These are phyloP conservation scores for Aspergillus egyptiacus DNA, from an alignment of 495 filamentous ascomycete genomes.

Conservation along the genomic window DNA sequence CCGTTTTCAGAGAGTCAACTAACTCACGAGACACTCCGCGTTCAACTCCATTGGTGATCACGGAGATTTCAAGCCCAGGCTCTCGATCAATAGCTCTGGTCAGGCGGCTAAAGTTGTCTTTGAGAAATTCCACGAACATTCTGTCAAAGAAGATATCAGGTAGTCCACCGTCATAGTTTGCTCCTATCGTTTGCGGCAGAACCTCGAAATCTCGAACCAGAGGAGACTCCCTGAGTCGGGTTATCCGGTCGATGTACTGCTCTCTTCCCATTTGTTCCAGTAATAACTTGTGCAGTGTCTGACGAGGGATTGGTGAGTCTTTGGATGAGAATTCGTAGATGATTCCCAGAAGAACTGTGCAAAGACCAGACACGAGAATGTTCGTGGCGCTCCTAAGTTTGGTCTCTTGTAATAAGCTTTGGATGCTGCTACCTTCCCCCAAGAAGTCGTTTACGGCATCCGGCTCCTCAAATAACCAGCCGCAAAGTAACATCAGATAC, in stretches of 20 bases:
- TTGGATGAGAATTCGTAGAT: slow-evolving; percentile 97
- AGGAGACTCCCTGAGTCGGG: slow-evolving; percentile 70
- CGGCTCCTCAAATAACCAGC: slow-evolving; percentile 89
- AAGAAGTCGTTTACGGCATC: slow-evolving; percentile 91
- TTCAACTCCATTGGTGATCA: slow-evolving; percentile 70
- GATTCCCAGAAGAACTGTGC: slow-evolving; percentile 76
- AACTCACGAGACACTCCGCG: slow-evolving; percentile 79
- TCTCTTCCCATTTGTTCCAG: slow-evolving; percentile 76
- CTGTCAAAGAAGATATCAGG: slow-evolving; percentile 84
- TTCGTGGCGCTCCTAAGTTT: slow-evolving; percentile 53
- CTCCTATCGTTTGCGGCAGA: slow-evolving; percentile 59
- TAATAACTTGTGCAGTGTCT: slow-evolving; percentile 75
- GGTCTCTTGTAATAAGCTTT: slow-evolving; percentile 72
- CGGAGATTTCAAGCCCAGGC: slow-evolving; percentile 75
- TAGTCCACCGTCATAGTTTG: slow-evolving; percentile 51
- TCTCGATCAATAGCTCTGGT: slow-evolving; percentile 85
- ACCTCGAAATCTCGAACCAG: slow-evolving; percentile 89
- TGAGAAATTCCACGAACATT: slow-evolving; percentile 87
- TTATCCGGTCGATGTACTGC: slow-evolving; percentile 81
- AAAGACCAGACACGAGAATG: slow-evolving; percentile 72
- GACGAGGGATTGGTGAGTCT: slow-evolving; percentile 83
- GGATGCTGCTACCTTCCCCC: slow-evolving; percentile 86
- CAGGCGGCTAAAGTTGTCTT: slow-evolving; percentile 88
- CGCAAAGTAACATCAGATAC: slow-evolving; percentile 87
- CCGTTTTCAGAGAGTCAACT: slow-evolving; percentile 72